Percentiles rank a stretch among this genome's conserved stretches.
phyloP scores from a whole-genome alignment of 306 rosid species.

The Senna siamea region DNA sequence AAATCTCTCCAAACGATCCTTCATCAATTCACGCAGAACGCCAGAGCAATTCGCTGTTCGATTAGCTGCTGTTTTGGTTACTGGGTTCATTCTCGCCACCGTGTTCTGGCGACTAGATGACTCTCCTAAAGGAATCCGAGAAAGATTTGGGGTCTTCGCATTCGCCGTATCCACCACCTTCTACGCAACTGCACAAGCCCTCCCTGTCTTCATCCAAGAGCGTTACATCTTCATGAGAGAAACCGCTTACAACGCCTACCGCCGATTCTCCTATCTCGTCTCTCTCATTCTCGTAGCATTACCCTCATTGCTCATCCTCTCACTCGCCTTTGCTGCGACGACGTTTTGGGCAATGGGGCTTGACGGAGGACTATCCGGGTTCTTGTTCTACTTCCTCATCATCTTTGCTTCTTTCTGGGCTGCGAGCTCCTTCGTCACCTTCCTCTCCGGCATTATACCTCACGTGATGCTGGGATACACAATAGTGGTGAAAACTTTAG shows the following conservation, averaged over 20 bases:
- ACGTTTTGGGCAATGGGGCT: slow-evolving; percentile 79
- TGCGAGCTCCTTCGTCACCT: slow-evolving; percentile 11
- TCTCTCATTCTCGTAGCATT: slow-evolving; percentile 51
- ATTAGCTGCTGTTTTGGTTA: slow-evolving; percentile 57
- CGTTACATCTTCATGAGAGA: slow-evolving; percentile 76
- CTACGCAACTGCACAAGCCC: slow-evolving; percentile 55
- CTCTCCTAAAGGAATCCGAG: background rate
- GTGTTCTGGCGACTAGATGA: slow-evolving; percentile 7
- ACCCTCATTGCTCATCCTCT: slow-evolving; percentile 51
- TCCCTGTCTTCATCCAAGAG: slow-evolving; percentile 71
- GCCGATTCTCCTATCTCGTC: slow-evolving; percentile 65
- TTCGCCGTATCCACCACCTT: slow-evolving; percentile 15
- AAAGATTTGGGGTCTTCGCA: background rate
- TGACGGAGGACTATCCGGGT: slow-evolving; percentile 40
- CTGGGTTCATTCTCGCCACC: slow-evolving; percentile 57
- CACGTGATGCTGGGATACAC: slow-evolving; percentile 5
- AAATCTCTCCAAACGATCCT: background rate
- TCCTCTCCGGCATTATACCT: background rate
- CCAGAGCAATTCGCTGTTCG: slow-evolving; percentile 66
- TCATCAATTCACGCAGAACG: slow-evolving; percentile 13
- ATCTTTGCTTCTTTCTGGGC: slow-evolving; percentile 1
- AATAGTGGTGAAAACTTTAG: background rate
- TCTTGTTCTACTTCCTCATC: slow-evolving; percentile 6
- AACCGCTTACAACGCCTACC: slow-evolving; percentile 65
- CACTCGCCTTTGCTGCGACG: slow-evolving; percentile 50